Conservation (phyloP, 1,284 basidiomycete species). For the Trametes pubescens region DNA sequence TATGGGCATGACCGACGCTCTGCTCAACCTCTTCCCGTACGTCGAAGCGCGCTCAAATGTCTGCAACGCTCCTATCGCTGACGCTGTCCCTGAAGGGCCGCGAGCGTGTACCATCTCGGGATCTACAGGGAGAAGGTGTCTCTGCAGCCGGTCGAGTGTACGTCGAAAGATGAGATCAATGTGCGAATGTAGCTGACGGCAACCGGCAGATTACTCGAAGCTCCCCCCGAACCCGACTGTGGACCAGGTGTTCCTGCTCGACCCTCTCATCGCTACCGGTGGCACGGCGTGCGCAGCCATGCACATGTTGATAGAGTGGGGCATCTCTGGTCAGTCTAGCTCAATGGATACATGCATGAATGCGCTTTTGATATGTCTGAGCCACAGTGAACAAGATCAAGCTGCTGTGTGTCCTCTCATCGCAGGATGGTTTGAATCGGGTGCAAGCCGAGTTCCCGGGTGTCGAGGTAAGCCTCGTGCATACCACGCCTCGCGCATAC, state of each 20-base stretch:
- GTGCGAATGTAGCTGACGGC: constrained; percentile 11
- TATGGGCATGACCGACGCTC: constrained; percentile 91
- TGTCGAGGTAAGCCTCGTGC: constrained; percentile 68
- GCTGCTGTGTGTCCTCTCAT: constrained; percentile 85
- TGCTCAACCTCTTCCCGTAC: constrained; percentile 84
- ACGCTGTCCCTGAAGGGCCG: constrained; percentile 52
- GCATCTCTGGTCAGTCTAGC: constrained; percentile 64
- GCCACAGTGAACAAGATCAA: constrained; percentile 77
- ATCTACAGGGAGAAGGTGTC: constrained; percentile 91
- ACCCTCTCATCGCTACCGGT: constrained; percentile 94
- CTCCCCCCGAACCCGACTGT: constrained; percentile 81
- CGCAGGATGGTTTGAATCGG: constrained; percentile 75
- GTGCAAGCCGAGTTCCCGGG: constrained; percentile 78
- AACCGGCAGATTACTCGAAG: constrained; percentile 85
- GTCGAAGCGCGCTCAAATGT: constrained; percentile 37
- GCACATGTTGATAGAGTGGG: constrained; percentile 88
- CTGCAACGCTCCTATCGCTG: background rate
- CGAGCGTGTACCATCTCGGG: constrained; percentile 91
- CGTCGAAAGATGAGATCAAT: constrained; percentile 34
- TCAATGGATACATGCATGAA: background rate
- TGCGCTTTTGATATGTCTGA: background rate
- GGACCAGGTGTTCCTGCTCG: constrained; percentile 86
- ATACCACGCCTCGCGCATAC: background rate
- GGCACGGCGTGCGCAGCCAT: constrained; percentile 92
- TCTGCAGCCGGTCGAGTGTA: constrained; percentile 93